Conservation (phyloP, 306 rosid species). For the Cotoneaster glaucophyllus region DNA sequence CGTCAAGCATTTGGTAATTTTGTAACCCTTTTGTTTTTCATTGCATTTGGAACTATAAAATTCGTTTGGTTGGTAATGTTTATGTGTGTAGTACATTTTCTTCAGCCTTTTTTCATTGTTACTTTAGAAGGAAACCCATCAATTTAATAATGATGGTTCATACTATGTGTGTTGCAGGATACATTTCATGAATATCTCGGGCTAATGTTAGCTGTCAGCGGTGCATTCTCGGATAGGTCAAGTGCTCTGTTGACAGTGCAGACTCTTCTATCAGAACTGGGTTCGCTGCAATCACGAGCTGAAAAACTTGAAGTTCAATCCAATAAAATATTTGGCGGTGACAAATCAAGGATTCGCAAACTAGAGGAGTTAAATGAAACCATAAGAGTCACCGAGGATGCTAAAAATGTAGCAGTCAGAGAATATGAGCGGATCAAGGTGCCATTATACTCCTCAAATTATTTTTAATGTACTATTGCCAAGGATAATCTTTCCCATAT, state of each 20-base stretch:
- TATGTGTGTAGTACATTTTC: neutral
- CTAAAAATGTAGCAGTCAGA: constrained; percentile 68
- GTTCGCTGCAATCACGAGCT: constrained; percentile 63
- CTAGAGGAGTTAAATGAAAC: constrained; percentile 86
- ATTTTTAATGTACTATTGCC: neutral
- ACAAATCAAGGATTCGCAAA: constrained; percentile 66
- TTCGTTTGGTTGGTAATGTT: neutral
- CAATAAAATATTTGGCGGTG: constrained; percentile 84
- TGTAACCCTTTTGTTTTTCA: neutral
- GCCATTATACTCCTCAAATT: constrained; percentile 5
- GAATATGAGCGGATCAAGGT: constrained; percentile 96
- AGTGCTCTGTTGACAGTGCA: constrained; percentile 88
- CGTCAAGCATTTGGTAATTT: constrained; percentile 81
- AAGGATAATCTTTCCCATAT: neutral
- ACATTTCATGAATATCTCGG: constrained; percentile 94
- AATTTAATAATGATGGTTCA: neutral
- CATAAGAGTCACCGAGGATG: constrained; percentile 68
- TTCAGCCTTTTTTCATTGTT: neutral
- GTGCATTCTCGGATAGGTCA: constrained; percentile 86
- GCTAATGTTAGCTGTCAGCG: constrained; percentile 72
- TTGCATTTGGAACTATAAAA: neutral
- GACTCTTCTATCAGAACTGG: constrained; percentile 76
- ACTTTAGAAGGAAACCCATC: neutral
- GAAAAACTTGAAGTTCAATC: constrained; percentile 92
- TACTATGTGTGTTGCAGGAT: constrained; percentile 58